Evolutionary conservation across 106 monocot species (phyloP).

Genomic region (Gastrodia elata): DNA sequence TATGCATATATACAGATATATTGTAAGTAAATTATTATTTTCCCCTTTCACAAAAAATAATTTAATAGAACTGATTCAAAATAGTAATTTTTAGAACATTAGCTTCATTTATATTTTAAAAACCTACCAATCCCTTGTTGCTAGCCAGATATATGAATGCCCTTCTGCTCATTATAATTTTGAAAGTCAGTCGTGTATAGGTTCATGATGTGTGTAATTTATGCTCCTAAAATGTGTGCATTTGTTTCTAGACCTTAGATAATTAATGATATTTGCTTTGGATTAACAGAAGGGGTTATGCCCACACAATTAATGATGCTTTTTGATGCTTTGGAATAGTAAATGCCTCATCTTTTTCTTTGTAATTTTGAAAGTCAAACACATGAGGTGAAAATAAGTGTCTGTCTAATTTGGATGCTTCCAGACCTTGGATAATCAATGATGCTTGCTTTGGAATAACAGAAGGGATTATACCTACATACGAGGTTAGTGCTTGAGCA

Average conservation of each 20-base stretch:
- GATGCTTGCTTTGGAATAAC: constrained; percentile 4
- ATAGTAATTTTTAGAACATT: neutral
- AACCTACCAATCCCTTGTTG: neutral
- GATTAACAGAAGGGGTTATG: constrained; percentile 4
- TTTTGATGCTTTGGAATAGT: too few species aligned
- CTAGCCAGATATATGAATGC: neutral
- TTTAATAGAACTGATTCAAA: neutral
- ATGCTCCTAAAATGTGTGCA: neutral
- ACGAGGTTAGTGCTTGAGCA: neutral
- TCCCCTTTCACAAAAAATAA: neutral
- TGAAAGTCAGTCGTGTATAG: neutral
- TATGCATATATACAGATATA: too few species aligned
- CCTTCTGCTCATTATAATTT: neutral
- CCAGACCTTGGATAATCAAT: constrained; percentile 6
- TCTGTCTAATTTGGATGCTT: neutral
- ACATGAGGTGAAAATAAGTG: neutral
- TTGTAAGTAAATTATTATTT: neutral
- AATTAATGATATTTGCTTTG: constrained; percentile 1
- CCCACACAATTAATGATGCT: too few species aligned
- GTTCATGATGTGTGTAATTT: neutral
- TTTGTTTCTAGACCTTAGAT: constrained; percentile 4
- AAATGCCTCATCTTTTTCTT: neutral
- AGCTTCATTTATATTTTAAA: constrained; percentile 1
- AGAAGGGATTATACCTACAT: constrained; percentile 1
- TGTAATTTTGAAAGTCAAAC: neutral